Conservation (phyloP, 2,329 filamentous ascomycete species). For the Aspergillus tamarii region DNA sequence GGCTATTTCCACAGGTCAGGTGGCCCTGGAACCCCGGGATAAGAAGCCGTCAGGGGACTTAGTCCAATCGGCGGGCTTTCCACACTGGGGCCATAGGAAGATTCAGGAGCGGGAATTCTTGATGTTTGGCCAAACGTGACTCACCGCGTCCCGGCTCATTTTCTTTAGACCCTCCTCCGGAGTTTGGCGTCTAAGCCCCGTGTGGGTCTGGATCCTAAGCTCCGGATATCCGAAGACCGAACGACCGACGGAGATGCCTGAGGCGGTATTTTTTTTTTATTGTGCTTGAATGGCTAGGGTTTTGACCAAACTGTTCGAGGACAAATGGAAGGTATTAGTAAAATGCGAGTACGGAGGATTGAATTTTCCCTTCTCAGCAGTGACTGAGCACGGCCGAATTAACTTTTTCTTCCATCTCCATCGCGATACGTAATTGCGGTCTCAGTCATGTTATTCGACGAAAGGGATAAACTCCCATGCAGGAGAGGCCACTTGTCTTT, state of each 20-base stretch:
- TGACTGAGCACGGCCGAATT: background rate
- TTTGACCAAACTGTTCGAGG: background rate
- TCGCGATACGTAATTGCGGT: background rate
- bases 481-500: background rate
- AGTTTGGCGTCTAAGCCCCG: conserved; percentile 10
- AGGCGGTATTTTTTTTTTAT: background rate
- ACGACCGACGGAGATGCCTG: background rate
- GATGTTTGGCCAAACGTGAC: conserved; percentile 7
- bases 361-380: background rate
- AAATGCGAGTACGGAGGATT: background rate
- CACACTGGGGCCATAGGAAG: conserved; percentile 20
- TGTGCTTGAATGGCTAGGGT: background rate
- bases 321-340: background rate
- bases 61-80: conserved; percentile 20
- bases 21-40: conserved; percentile 21
- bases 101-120: conserved; percentile 19
- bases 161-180: conserved; percentile 10
- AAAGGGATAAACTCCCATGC: conserved; percentile 1
- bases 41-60: conserved; percentile 3
- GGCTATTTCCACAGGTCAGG: conserved; percentile 17
- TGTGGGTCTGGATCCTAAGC: background rate
- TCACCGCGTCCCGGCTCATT: conserved; percentile 14
- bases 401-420: background rate
- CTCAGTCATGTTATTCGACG: background rate
- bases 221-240: conserved; percentile 7